Base-by-base conservation (phyloP, 192 early-diverging fungal species). In the Coemansia sp. region DNA sequence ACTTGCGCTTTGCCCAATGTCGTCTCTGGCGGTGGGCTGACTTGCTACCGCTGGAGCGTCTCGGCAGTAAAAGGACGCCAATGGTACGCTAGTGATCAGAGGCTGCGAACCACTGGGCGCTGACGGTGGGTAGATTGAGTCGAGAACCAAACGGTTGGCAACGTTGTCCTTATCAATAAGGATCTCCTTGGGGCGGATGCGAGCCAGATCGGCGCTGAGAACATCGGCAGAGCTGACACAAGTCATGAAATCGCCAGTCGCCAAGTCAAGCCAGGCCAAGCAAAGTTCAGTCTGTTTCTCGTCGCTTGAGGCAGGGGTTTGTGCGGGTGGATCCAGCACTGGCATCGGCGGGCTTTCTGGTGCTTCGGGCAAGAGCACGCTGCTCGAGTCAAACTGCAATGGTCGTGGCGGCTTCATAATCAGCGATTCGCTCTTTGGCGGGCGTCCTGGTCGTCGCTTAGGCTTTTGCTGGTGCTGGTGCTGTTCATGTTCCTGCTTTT, bases 211-310 rank as follows among this genome's bases (percentile, higher is more conserved):
- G 8, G 87, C 81, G 8, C 70, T 59, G 14, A 98, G 81, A 0
- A 62, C 58, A 0, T 62, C 62, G 4, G 76, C 38, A 0, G 63
- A 71, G 2, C 86, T 83, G 8, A 82, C 63, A 61, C 87, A 78
- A 10, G 91, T 83, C 60, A 86, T 82, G 53, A 95, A 95, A 35
- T 94, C 93, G 17, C 95, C 95, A 0, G 92, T 93, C 0, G 90
- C 90, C 35, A 98, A 63, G 82, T 98, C 95, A 3, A 90, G 67
- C 95, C 95, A 98, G 0, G 95, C 85, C 22, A 98, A 69, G 2
- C 91, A 90, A 19, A 91, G 50, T 46, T 19, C 33, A 8, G 35
- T n/a, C 8, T 40, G 56, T 1, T 60, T 39, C 3, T 14, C 43
- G 10, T 35, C 39, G 33, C 8, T 48, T 19, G 17, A 21, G 15